Percentiles rank a stretch among this genome's conserved stretches.
These are phyloP conservation scores for Psilocybe azurescens DNA, from an alignment of 768 basidiomycete genomes.

Conservation along the genomic window DNA sequence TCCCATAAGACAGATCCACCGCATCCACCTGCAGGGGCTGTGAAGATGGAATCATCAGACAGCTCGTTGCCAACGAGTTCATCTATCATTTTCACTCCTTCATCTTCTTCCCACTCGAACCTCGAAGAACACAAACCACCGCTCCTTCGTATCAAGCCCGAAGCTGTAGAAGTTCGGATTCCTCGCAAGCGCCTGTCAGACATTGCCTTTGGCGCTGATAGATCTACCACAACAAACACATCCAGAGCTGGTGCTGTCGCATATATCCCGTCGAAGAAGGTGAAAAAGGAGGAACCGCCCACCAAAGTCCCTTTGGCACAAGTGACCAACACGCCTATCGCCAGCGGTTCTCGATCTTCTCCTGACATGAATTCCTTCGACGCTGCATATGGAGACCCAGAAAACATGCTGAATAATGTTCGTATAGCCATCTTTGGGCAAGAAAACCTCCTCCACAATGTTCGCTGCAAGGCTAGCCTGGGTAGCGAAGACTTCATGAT, in stretches of 20 bases:
- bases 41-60: constrained; percentile 7
- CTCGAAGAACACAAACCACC: constrained; percentile 2
- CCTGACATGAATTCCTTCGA: neutral
- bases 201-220: constrained; percentile 23
- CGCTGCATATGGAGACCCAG: constrained; percentile 18
- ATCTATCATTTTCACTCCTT: neutral
- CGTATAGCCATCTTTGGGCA: constrained; percentile 15
- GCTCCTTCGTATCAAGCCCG: constrained; percentile 30
- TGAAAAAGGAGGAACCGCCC: constrained; percentile 30
- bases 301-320: constrained; percentile 27
- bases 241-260: neutral
- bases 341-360: constrained; percentile 2
- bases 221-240: neutral
- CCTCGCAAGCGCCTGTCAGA: constrained; percentile 44
- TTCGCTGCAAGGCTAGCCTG: neutral
- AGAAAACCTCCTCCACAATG: constrained; percentile 1
- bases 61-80: constrained; percentile 5
- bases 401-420: constrained; percentile 19
- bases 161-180: constrained; percentile 32
- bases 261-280: constrained; percentile 26
- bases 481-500: neutral
- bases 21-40: neutral
- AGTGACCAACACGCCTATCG: constrained; percentile 18
- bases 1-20: neutral
- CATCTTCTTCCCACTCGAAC: neutral